A percentile compares a stretch with the other conserved stretches of the same genome.
Evolutionary conservation across 768 basidiomycete species (phyloP).

Genomic region (Crassisporium funariophilum): DNA sequence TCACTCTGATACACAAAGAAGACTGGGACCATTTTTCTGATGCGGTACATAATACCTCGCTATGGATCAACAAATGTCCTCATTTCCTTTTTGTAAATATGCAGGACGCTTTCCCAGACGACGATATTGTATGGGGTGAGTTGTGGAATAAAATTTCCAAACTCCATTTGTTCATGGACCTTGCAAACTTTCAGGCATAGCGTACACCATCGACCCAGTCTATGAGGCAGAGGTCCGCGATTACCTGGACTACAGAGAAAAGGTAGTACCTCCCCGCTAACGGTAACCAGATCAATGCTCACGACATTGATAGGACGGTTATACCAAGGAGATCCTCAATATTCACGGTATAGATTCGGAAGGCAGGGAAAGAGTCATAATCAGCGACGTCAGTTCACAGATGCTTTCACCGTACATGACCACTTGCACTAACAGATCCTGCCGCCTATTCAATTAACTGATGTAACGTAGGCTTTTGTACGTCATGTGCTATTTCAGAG

Average conservation of each 20-base stretch:
- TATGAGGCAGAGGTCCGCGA: conserved; percentile 77
- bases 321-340: conserved; percentile 79
- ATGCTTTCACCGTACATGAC: neutral
- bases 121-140: conserved; percentile 85
- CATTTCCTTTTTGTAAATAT: neutral
- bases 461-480: conserved; percentile 52
- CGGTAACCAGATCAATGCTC: neutral
- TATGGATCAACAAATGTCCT: neutral
- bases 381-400: conserved; percentile 49
- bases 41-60: conserved; percentile 45
- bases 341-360: conserved; percentile 61
- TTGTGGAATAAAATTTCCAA: conserved; percentile 1
- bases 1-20: conserved; percentile 84
- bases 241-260: conserved; percentile 87
- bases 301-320: conserved; percentile 69
- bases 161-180: neutral
- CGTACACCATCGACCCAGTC: conserved; percentile 82
- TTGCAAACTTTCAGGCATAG: conserved; percentile 54
- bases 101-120: conserved; percentile 69
- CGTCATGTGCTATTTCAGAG: no score
- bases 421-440: no score
- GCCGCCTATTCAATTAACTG: no score
- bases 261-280: conserved; percentile 43
- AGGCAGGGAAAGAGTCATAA: conserved; percentile 55
- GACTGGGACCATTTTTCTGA: conserved; percentile 82